Conservation (phyloP, 805 yeast species). For the Kodamaea neixiangensis region DNA sequence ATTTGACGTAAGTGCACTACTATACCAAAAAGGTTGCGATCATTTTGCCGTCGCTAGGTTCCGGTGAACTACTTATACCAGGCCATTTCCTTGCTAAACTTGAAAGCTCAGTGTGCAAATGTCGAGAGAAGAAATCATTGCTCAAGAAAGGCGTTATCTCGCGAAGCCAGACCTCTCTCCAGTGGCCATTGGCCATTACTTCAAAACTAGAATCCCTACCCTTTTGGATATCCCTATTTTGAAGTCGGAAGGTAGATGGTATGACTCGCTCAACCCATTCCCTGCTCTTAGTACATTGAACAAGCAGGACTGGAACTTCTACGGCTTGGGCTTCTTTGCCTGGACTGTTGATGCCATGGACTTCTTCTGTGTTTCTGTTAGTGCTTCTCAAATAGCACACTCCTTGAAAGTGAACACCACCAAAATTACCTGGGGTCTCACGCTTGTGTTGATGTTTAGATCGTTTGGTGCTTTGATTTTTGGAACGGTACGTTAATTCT, state of each 20-base stretch:
- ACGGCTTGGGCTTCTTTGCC: slow-evolving; percentile 23
- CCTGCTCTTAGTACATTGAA: slow-evolving; percentile 15
- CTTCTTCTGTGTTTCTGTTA: slow-evolving; percentile 25
- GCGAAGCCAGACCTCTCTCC: slow-evolving; percentile 19
- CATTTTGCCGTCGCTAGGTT: too few species aligned
- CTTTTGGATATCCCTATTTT: slow-evolving; percentile 21
- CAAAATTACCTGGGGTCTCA: slow-evolving; percentile 27
- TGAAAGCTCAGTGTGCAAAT: not conserved
- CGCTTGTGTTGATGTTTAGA: slow-evolving; percentile 28
- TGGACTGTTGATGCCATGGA: slow-evolving; percentile 30
- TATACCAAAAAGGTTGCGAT: too few species aligned
- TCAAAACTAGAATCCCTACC: slow-evolving; percentile 18
- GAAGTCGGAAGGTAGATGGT: slow-evolving; percentile 8
- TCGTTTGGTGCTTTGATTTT: slow-evolving; percentile 27
- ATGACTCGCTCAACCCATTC: slow-evolving; percentile 16
- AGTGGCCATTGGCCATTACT: slow-evolving; percentile 12
- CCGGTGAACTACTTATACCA: not conserved
- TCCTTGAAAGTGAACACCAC: slow-evolving; percentile 18
- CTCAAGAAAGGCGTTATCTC: slow-evolving; percentile 5
- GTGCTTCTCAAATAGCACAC: slow-evolving; percentile 21
- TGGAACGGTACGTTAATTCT: slow-evolving; percentile 13
- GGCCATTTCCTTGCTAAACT: not conserved
- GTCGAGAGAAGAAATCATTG: not conserved
- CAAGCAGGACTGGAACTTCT: slow-evolving; percentile 21
- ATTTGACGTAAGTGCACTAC: too few species aligned